phyloP scores from a whole-genome alignment of 2,329 filamentous ascomycete species.

The Colletotrichum nymphaeae region DNA sequence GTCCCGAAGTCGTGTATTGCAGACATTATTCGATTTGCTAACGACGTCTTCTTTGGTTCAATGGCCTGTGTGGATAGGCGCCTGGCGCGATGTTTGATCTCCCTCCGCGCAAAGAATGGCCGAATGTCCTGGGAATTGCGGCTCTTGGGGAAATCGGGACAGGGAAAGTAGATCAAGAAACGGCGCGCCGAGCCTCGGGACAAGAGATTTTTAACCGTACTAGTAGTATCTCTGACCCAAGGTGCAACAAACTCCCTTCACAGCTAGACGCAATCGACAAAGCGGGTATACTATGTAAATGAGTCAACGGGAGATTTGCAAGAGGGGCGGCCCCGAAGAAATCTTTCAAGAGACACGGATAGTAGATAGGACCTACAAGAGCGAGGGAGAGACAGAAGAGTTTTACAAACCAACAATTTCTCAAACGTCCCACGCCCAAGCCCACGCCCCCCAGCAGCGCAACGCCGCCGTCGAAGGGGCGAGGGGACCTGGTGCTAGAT shows the following conservation, averaged over 20 bases:
- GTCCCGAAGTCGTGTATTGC: conserved; percentile 25
- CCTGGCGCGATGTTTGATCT: not conserved
- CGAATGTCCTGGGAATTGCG: not conserved
- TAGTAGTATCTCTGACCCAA: not conserved
- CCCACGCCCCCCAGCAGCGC: not conserved
- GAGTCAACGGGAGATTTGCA: not conserved
- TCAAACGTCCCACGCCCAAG: not conserved
- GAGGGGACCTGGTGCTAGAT: not conserved
- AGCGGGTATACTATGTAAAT: not conserved
- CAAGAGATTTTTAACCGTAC: conserved; percentile 4
- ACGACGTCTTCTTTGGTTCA: not conserved
- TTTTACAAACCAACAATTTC: not conserved
- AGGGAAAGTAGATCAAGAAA: not conserved
- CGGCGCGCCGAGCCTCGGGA: conserved; percentile 9
- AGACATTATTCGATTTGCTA: conserved; percentile 21
- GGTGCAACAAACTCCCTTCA: not conserved
- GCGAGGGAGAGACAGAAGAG: not conserved
- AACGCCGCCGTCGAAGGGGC: conserved; percentile 5
- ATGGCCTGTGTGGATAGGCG: not conserved
- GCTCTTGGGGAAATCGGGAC: not conserved
- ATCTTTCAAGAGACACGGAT: not conserved
- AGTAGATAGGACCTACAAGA: not conserved
- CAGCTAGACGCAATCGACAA: not conserved
- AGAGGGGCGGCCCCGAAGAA: not conserved
- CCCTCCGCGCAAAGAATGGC: not conserved